Evolutionary conservation across 1,139 yeast species (phyloP), one percentile per base, ranked within the genome.

Genomic region (Geotrichum cucujoidarum): DNA sequence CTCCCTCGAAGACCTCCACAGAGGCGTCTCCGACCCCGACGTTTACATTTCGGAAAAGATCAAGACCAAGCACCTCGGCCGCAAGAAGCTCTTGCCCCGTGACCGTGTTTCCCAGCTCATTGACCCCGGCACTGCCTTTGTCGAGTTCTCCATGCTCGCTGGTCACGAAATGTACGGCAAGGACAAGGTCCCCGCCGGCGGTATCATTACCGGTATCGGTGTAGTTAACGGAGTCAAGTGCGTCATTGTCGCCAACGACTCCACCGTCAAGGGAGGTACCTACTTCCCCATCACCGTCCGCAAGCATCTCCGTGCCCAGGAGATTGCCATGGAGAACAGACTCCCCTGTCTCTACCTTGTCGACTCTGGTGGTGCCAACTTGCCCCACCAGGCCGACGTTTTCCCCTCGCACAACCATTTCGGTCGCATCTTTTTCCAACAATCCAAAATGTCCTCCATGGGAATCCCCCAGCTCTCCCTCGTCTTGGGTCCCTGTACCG

Each of bases 361-460:
- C 2, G 68, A 65, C 50, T 63, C 67, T 20, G 69, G 68, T n/a
- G 69, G 69, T 17, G 69, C 68, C 47, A 64, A 63, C 49, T 53
- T 65, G 39, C 69, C 68, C 18, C 68, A 65, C 51, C 69, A 64
- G 52, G 61, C 66, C 1, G 68, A 64, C 31, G 68, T 64, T 14
- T 65, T 65, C 52, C 68, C 68, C n/a, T 55, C 67, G 13, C 66
- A 64, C 49, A 63, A 64, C 50, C 68, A 64, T 45, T 65, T 65
- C 51, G 69, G 69, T 14, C 59, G 66, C 37, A 62, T 65, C 48
- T 65, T 65, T 49, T 63, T 56, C 55, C 66, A 63, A 54, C 68
- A 65, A 50, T 61, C 66, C 13, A 54, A 60, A 30, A 60, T 64
- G 64, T 62, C 67, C n/a, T 57, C 66, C 11, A 49, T 49, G 47